Evolutionary conservation across 139 green algal genomes (phyloP).

Genomic region (Zygnema circumcarinatum): DNA sequence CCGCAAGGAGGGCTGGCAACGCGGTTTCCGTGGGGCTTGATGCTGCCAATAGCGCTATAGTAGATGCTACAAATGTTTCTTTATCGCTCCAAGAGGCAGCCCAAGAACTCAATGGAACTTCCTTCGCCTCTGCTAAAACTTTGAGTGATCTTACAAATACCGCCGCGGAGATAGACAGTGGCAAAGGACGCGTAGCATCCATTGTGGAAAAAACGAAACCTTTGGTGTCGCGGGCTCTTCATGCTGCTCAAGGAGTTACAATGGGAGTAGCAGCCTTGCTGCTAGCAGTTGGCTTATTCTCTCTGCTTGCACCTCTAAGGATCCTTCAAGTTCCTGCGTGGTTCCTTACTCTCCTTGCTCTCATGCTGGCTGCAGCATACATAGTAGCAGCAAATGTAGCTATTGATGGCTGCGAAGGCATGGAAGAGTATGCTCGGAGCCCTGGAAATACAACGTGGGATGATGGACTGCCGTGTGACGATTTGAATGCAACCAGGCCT

Average conservation of each 20-base stretch:
- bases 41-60: not conserved
- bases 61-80: not conserved
- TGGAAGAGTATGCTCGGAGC: not conserved
- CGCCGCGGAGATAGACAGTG: not conserved
- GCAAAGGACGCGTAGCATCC: not conserved
- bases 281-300: not conserved
- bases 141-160: not conserved
- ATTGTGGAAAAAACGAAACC: not conserved
- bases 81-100: not conserved
- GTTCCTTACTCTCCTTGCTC: not conserved
- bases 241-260: not conserved
- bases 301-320: not conserved
- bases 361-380: not conserved
- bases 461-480: not conserved
- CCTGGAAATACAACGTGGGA: not conserved
- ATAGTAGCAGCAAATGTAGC: not conserved
- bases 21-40: not conserved
- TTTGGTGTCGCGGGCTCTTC: not conserved
- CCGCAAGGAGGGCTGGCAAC: not conserved
- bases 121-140: not conserved
- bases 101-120: not conserved
- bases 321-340: not conserved
- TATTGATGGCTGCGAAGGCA: not conserved
- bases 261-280: not conserved
- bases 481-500: not conserved